These are phyloP conservation scores for Cystofilobasidium capitatum DNA, from an alignment of 768 basidiomycete species.

Conservation along the genomic window DNA sequence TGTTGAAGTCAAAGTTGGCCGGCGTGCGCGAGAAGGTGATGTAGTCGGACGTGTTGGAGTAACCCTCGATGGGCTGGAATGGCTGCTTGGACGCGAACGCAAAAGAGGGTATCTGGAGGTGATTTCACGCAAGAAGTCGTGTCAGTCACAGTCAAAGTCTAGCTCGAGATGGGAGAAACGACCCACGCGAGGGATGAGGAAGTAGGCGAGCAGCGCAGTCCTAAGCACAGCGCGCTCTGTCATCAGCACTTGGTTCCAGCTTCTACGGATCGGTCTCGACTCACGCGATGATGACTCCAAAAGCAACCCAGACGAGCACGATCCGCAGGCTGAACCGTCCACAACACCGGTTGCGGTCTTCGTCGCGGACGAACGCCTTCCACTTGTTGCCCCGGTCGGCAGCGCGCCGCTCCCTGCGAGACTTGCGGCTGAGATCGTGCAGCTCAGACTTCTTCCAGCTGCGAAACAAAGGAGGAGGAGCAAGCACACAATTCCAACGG, in stretches of 20 bases:
- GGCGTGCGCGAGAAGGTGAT: conserved; percentile 61
- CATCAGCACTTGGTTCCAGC: conserved; percentile 3
- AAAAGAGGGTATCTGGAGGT: conserved; percentile 47
- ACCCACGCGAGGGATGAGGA: conserved; percentile 67
- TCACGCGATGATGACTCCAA: conserved; percentile 55
- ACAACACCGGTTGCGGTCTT: conserved; percentile 18
- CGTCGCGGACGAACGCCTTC: conserved; percentile 22
- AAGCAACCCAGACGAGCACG: conserved; percentile 50
- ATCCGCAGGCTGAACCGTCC: conserved; percentile 58
- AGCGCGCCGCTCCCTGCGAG: conserved; percentile 47
- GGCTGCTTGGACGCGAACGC: conserved; percentile 50
- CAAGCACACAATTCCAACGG: background rate
- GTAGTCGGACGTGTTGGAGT: conserved; percentile 33
- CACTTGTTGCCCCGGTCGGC: conserved; percentile 48
- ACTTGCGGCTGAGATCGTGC: conserved; percentile 62
- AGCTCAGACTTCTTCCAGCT: conserved; percentile 70
- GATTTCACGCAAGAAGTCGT: background rate
- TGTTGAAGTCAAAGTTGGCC: conserved; percentile 84
- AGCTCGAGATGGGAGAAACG: background rate
- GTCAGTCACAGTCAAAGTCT: background rate
- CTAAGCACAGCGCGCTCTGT: conserved; percentile 40
- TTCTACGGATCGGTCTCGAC: conserved; percentile 40
- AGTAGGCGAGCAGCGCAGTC: conserved; percentile 58
- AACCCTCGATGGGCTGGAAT: conserved; percentile 47
- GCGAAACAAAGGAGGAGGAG: background rate